These are phyloP conservation scores for Talaromyces amestolkiae DNA, from an alignment of 2,329 filamentous ascomycete species.

Conservation along the genomic window DNA sequence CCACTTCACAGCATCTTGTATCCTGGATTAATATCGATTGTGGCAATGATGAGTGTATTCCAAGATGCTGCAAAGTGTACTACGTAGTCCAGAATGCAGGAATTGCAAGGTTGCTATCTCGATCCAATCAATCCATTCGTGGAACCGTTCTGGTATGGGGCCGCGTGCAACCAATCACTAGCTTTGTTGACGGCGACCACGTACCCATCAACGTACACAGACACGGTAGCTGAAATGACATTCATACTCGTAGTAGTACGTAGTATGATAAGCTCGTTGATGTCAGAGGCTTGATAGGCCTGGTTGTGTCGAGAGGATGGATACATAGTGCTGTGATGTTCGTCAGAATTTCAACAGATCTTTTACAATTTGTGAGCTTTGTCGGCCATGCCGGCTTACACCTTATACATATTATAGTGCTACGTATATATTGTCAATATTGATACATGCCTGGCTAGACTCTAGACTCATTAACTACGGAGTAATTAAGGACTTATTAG, in stretches of 20 bases:
- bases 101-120: background rate
- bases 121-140: background rate
- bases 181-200: background rate
- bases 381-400: background rate
- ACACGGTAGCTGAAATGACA: background rate
- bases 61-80: background rate
- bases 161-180: background rate
- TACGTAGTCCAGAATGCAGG: background rate
- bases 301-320: background rate
- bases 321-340: background rate
- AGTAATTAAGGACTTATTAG: no score
- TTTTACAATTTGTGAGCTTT: background rate
- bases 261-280: background rate
- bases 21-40: background rate
- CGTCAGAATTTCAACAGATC: background rate
- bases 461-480: background rate
- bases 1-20: no score
- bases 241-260: background rate
- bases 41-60: background rate
- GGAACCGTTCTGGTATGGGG: background rate
- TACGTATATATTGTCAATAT: background rate
- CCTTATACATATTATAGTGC: no score
- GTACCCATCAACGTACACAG: background rate
- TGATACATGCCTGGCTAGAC: background rate
- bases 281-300: background rate